Evolutionary conservation across 345 rosid species (phyloP).

Genomic region (Mangifera indica): DNA sequence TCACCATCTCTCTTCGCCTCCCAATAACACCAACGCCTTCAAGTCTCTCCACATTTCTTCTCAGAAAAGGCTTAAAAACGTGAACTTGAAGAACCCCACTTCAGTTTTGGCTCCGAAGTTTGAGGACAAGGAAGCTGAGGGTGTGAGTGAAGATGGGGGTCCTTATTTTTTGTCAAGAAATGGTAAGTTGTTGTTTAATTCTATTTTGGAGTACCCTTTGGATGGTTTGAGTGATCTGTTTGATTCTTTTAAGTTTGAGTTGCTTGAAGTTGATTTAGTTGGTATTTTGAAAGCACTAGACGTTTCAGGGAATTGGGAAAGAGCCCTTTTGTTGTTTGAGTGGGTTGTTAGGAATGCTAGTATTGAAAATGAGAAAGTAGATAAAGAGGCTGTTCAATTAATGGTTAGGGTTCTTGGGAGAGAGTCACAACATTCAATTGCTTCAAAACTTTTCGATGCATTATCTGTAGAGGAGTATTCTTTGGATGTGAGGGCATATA

Average conservation of each 20-base stretch:
- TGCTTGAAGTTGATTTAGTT: constrained; percentile 60
- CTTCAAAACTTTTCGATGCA: constrained; percentile 64
- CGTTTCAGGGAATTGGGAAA: constrained; percentile 63
- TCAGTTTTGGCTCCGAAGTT: constrained; percentile 30
- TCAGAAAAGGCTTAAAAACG: constrained; percentile 28
- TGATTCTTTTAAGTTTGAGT: constrained; percentile 45
- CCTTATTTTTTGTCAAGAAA: constrained; percentile 48
- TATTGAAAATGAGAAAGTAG: constrained; percentile 39
- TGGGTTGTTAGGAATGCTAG: constrained; percentile 47
- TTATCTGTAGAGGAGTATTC: constrained; percentile 55
- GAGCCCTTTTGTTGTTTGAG: constrained; percentile 66
- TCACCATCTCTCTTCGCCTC: constrained; percentile 60
- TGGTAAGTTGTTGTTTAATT: constrained; percentile 46
- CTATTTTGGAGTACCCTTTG: constrained; percentile 54
- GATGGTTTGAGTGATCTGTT: constrained; percentile 48
- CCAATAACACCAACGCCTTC: constrained; percentile 29
- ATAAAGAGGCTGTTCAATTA: constrained; percentile 52
- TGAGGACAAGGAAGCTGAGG: constrained; percentile 30
- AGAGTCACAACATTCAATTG: constrained; percentile 67
- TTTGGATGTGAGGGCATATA: constrained; percentile 75
- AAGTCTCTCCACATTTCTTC: constrained; percentile 41
- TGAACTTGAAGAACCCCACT: constrained; percentile 28
- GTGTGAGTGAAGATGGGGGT: neutral
- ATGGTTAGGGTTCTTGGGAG: constrained; percentile 73
- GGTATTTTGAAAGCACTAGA: constrained; percentile 66